These are phyloP conservation scores for Penicillium crustosum DNA, from an alignment of 2,329 filamentous ascomycete species.

Conservation along the genomic window DNA sequence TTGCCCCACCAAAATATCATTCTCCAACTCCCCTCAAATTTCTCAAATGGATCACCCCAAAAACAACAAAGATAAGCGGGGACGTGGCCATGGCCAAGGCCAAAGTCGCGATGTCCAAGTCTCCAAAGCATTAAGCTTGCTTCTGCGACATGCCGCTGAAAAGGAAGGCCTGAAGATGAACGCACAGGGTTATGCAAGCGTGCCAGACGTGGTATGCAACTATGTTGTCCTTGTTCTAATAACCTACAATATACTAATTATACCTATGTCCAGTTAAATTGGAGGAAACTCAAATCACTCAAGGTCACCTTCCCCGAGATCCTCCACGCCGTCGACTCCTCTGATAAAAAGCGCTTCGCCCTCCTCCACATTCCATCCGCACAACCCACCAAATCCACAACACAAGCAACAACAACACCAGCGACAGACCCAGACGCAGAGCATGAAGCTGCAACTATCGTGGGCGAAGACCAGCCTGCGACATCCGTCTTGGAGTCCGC, in stretches of 20 bases:
- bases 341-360: constrained; percentile 89
- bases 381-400: constrained; percentile 20
- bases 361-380: constrained; percentile 59
- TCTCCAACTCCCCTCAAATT: neutral
- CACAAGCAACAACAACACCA: constrained; percentile 17
- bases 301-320: constrained; percentile 76
- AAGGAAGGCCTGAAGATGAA: constrained; percentile 60
- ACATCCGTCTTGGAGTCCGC: constrained; percentile 20
- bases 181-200: constrained; percentile 60
- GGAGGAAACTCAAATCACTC: constrained; percentile 63
- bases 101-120: constrained; percentile 38
- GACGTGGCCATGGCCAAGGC: constrained; percentile 15
- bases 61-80: neutral
- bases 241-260: neutral
- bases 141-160: constrained; percentile 62
- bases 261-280: constrained; percentile 49
- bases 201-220: constrained; percentile 56
- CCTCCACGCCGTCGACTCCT: constrained; percentile 64
- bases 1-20: constrained; percentile 3
- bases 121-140: constrained; percentile 43
- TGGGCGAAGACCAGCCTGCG: constrained; percentile 11
- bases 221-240: neutral
- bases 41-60: neutral
- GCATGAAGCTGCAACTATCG: constrained; percentile 11
- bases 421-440: constrained; percentile 24